phyloP scores from a whole-genome alignment of 2,329 filamentous ascomycete genomes.

The Calonectria pseudoreteaudii region DNA sequence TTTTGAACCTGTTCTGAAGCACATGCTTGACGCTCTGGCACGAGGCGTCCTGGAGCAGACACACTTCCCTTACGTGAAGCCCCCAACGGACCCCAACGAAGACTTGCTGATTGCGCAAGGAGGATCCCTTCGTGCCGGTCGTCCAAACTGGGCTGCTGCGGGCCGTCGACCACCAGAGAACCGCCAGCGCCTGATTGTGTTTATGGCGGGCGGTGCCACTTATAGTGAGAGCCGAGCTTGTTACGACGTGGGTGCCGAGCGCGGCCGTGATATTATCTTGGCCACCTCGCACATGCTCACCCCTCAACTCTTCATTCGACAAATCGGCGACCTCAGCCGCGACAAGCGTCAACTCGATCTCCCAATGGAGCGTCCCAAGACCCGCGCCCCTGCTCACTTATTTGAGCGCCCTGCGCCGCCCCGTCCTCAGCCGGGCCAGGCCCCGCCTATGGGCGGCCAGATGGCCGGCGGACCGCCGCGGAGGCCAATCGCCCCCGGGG shows the following conservation, averaged over 20 bases:
- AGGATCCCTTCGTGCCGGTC: constrained; percentile 87
- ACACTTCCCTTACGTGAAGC: constrained; percentile 79
- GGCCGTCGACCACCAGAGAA: constrained; percentile 81
- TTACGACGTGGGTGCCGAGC: constrained; percentile 83
- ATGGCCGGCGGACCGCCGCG: constrained; percentile 37
- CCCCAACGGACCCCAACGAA: constrained; percentile 72
- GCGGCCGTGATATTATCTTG: constrained; percentile 86
- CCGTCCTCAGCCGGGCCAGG: constrained; percentile 52
- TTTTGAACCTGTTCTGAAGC: constrained; percentile 84
- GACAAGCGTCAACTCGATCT: constrained; percentile 83
- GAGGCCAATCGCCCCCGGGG: constrained; percentile 39
- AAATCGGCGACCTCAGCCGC: constrained; percentile 82
- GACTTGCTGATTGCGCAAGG: constrained; percentile 68
- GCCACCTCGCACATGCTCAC: constrained; percentile 93
- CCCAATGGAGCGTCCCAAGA: constrained; percentile 82
- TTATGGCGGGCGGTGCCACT: constrained; percentile 94
- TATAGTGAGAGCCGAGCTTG: constrained; percentile 91
- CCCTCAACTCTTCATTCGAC: constrained; percentile 83
- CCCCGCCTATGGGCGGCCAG: constrained; percentile 26
- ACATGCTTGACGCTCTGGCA: constrained; percentile 82
- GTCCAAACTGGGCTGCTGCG: constrained; percentile 94
- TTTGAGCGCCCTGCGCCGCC: constrained; percentile 78
- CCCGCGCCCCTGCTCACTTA: constrained; percentile 86
- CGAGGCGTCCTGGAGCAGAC: constrained; percentile 74
- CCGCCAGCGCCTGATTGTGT: constrained; percentile 90